Conservation (phyloP, 768 basidiomycete genomes). For the Auricularia sp. region DNA sequence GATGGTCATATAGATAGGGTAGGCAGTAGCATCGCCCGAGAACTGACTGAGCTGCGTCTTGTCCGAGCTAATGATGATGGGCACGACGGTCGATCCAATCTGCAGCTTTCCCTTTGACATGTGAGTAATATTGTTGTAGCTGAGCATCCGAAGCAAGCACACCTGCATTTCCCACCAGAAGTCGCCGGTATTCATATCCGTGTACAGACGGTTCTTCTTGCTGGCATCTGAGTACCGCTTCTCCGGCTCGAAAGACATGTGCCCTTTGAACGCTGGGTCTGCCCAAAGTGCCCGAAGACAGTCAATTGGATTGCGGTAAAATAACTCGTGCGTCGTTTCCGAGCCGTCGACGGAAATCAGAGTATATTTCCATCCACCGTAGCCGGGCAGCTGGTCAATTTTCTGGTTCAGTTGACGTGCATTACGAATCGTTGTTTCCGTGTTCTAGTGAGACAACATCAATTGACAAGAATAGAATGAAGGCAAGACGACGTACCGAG, state of each 20-base stretch:
- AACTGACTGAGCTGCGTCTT: constrained; percentile 15
- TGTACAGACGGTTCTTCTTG: constrained; percentile 4
- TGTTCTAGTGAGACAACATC: too few relatives aligned
- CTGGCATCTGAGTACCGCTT: constrained; percentile 4
- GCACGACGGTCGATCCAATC: constrained; percentile 11
- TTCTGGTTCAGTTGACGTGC: neutral
- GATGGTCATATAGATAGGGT: constrained; percentile 36
- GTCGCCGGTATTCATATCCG: constrained; percentile 10
- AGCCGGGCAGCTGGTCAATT: neutral
- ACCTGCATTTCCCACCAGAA: constrained; percentile 12
- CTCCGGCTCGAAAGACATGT: constrained; percentile 8
- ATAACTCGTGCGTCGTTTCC: constrained; percentile 13
- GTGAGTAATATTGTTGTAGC: neutral
- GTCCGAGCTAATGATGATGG: constrained; percentile 13
- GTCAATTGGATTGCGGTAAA: constrained; percentile 7
- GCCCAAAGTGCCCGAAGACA: constrained; percentile 7
- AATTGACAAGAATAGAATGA: too few relatives aligned
- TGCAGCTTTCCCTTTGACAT: constrained; percentile 3
- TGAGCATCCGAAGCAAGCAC: neutral
- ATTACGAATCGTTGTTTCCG: neutral
- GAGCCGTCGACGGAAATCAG: neutral
- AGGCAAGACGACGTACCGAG: neutral
- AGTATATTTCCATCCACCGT: neutral
- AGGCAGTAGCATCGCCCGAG: constrained; percentile 27
- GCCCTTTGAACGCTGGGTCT: constrained; percentile 4